Evolutionary conservation across 2,329 filamentous ascomycete genomes (phyloP).

Genomic region (Emericellopsis cladophorae): DNA sequence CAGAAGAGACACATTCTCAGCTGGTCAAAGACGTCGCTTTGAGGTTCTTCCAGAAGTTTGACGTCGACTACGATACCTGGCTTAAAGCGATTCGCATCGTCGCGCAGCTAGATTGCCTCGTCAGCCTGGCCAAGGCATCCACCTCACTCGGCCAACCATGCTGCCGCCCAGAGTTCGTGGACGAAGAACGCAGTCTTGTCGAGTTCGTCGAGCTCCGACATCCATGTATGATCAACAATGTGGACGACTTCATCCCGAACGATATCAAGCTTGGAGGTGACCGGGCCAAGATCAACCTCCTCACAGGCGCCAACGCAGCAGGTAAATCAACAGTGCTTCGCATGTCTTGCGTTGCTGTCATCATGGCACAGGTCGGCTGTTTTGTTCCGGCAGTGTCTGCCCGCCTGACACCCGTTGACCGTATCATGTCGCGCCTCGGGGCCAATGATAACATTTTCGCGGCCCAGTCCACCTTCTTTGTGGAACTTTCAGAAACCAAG

Average conservation of each 20-base stretch:
- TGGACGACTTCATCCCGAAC: conserved; percentile 93
- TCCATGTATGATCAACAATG: conserved; percentile 82
- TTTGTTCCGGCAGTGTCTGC: conserved; percentile 78
- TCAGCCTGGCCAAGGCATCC: conserved; percentile 85
- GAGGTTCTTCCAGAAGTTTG: conserved; percentile 79
- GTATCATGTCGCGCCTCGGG: conserved; percentile 96
- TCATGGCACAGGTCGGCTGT: conserved; percentile 94
- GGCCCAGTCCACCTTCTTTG: conserved; percentile 95
- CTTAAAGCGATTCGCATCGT: conserved; percentile 80
- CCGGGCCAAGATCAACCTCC: conserved; percentile 70
- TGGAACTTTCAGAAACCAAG: conserved; percentile 93
- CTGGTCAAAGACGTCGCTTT: conserved; percentile 76
- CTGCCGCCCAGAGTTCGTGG: conserved; percentile 79
- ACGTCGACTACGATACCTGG: conserved; percentile 77
- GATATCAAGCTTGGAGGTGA: conserved; percentile 78
- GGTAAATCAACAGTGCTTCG: conserved; percentile 93
- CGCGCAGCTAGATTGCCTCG: conserved; percentile 86
- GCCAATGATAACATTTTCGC: conserved; percentile 99
- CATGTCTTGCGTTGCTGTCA: conserved; percentile 95
- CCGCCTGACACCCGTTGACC: conserved; percentile 77
- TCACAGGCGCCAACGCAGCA: conserved; percentile 93
- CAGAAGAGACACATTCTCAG: conserved; percentile 85
- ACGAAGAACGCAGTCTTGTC: conserved; percentile 74
- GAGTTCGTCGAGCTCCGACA: conserved; percentile 89
- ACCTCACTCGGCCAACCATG: conserved; percentile 71